A percentile compares a stretch with the other conserved stretches of the same genome.
phyloP scores from a whole-genome alignment of 371 early-diverging fungal genomes.

The Mortierella sp. region DNA sequence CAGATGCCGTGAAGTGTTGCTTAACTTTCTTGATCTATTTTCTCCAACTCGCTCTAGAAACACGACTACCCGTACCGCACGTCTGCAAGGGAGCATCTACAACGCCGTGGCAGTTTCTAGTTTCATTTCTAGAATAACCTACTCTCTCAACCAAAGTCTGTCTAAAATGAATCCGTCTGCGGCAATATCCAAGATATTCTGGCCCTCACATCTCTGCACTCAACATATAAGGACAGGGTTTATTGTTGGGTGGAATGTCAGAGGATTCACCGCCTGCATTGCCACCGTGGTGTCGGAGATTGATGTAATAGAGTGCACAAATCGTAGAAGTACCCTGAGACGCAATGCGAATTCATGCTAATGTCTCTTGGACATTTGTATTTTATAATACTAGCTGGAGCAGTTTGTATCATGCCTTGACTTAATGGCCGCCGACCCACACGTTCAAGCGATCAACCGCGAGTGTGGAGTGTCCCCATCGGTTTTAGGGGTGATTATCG shows the following conservation, averaged over 20 bases:
- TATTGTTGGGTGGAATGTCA: constrained; percentile 59
- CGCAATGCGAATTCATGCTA: too few relatives aligned
- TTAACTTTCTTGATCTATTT: background rate
- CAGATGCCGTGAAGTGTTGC: background rate
- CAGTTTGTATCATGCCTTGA: constrained; percentile 36
- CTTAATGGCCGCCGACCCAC: constrained; percentile 37
- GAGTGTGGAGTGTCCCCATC: constrained; percentile 46
- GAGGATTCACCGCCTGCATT: constrained; percentile 58
- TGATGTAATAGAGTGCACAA: constrained; percentile 40
- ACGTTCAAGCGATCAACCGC: constrained; percentile 31
- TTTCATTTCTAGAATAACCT: constrained; percentile 3
- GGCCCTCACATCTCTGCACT: constrained; percentile 56
- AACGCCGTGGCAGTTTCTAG: constrained; percentile 38
- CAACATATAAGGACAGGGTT: constrained; percentile 53
- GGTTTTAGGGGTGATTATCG: constrained; percentile 45
- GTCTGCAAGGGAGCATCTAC: constrained; percentile 42
- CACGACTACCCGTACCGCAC: constrained; percentile 47
- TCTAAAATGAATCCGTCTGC: constrained; percentile 47
- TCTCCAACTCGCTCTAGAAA: constrained; percentile 23
- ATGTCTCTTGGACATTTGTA: background rate
- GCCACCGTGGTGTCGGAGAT: constrained; percentile 57
- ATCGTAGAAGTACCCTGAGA: background rate
- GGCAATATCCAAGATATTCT: constrained; percentile 57
- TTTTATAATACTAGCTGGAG: constrained; percentile 20
- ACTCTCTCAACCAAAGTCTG: background rate